Base-by-base conservation (phyloP, 2,329 filamentous ascomycete genomes). In the Penicillium concentricum region DNA sequence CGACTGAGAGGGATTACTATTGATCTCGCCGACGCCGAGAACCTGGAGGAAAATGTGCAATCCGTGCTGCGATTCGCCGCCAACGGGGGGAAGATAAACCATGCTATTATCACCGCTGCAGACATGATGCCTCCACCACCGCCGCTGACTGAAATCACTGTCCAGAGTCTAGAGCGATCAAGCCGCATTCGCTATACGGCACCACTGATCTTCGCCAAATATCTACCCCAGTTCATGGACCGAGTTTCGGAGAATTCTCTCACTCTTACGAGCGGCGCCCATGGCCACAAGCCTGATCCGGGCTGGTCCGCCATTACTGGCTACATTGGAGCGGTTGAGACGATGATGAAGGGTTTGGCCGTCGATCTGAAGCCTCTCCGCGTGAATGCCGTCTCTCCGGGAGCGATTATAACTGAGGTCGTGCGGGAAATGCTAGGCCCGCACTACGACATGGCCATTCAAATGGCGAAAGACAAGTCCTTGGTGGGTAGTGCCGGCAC, bases 71-170 rank as follows among this genome's bases (percentile, higher is more conserved):
- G 32, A 34, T 34, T 34, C 5, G 74, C 72, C 0, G 54, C 58
- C 18, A 46, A 54, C 5, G 60, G 56, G 5, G 26, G 48, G 18
- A 61, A 58, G n/a, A 51, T 84, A 24, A 77, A 84, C 58, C 82
- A 84, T 60, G 73, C 84, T 12, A 70, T 82, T 51, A 77, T 73
- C 68, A 83, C 81, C 0, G 81, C 82, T 0, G 82, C 79, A 22
- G 78, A 82, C 51, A 22, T 54, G 3, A 48, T 34, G 32, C 32
- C 66, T 4, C 10, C 38, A 1, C 12, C 61, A 2, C 50, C 48
- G 0, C 66, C 65, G 4, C 46, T 79, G 5, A 24, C 54, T 0
- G 67, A 75, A 0, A 45, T 72, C 1, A 73, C 68, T 2, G 26
- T 34, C 57, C 3, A 45, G 61, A 0, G 28, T 63, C 1, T 39